Evolutionary conservation across 192 early-diverging fungal species (phyloP).

Genomic region (Backusella macrospora): DNA sequence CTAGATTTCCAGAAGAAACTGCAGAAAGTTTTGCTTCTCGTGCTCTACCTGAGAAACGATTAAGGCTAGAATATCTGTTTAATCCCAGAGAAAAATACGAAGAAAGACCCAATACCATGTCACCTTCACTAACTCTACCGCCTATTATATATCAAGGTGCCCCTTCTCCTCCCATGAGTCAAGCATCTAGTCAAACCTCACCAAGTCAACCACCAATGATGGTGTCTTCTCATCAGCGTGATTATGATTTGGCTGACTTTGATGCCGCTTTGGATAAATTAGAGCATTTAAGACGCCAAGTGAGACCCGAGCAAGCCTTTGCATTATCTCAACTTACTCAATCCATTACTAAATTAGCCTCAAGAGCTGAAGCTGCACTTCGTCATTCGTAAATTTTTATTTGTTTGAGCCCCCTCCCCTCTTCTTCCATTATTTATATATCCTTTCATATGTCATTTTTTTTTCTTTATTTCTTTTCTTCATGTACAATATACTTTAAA

Average conservation of each 20-base stretch:
- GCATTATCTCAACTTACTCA: slow-evolving; percentile 27
- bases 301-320: slow-evolving; percentile 19
- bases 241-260: slow-evolving; percentile 19
- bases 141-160: slow-evolving; percentile 3
- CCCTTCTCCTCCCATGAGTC: slow-evolving; percentile 7
- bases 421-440: neutral
- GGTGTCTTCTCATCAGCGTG: neutral
- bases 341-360: slow-evolving; percentile 10
- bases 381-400: neutral
- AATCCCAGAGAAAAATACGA: neutral
- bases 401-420: neutral
- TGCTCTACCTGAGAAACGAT: neutral
- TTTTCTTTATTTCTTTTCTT: neutral
- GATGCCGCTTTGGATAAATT: slow-evolving; percentile 14
- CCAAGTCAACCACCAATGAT: neutral
- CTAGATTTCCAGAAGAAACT: neutral
- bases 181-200: neutral
- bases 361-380: slow-evolving; percentile 17
- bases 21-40: neutral
- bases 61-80: slow-evolving; percentile 22
- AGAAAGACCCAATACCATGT: neutral
- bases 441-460: neutral
- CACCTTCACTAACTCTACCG: slow-evolving; percentile 5
- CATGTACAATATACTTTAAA: neutral
- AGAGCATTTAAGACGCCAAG: slow-evolving; percentile 15